Evolutionary conservation across 345 rosid genomes (phyloP), one percentile per base, ranked within the genome.

Genomic region (Rubroshorea leprosula): DNA sequence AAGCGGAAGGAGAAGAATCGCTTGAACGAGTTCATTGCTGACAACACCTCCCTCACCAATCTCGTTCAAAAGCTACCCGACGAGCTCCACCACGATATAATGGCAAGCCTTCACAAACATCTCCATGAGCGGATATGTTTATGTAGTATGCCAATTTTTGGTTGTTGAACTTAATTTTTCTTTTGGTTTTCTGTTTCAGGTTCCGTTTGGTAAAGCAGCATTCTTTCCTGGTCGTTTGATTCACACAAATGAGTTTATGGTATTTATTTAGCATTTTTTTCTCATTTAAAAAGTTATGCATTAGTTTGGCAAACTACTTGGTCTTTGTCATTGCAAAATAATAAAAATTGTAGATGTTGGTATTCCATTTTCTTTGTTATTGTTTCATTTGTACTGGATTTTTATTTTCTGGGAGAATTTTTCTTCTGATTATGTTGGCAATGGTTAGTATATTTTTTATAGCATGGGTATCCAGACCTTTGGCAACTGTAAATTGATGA

Each of bases 241-340:
- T 11, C 98, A 92, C 70, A 89, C 97, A 23, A 92, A 92, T 62
- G 98, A 92, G 79, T 77, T 76, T 63, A 52, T 81, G 87, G 96
- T 91, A 81, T 3, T 35, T n/a, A 12, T 39, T 57, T 6, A 10
- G 41, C 18, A 6, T 4, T 44, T 44, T 14, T 44, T 2, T 16
- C 0, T 14, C 12, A 6, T 2, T 35, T 35, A 35, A 35, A 35
- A n/a, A n/a, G n/a, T n/a, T n/a, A n/a, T n/a, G n/a, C n/a, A n/a
- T n/a, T n/a, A n/a, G n/a, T n/a, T n/a, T n/a, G n/a, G n/a, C n/a
- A n/a, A n/a, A n/a, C n/a, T n/a, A n/a, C n/a, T n/a, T n/a, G n/a
- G n/a, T n/a, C n/a, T n/a, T n/a, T n/a, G n/a, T n/a, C n/a, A n/a
- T n/a, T n/a, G n/a, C n/a, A n/a, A n/a, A n/a, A n/a, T n/a, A n/a